phyloP scores from a whole-genome alignment of 2,329 filamentous ascomycete species.

The Phyllosticta citrichinensis region DNA sequence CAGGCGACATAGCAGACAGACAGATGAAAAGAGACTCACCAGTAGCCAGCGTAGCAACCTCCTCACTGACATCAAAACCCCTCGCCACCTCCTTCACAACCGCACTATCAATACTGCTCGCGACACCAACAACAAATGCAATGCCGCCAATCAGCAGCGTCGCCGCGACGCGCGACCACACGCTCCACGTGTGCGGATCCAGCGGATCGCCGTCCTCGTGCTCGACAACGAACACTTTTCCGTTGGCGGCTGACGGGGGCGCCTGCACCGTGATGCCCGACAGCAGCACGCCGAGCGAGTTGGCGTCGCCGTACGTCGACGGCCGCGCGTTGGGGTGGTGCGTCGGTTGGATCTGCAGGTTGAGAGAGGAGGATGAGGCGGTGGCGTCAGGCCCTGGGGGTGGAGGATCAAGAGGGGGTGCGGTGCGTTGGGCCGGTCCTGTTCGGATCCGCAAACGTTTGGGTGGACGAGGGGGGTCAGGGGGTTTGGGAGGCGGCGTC shows the following conservation, averaged over 20 bases:
- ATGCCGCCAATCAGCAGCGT: conserved; percentile 30
- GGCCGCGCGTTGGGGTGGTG: too few species aligned
- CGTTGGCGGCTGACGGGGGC: background rate
- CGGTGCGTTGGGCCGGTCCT: background rate
- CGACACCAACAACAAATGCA: conserved; percentile 41
- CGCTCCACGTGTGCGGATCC: conserved; percentile 31
- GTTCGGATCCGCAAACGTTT: background rate
- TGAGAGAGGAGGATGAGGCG: too few species aligned
- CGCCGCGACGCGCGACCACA: conserved; percentile 19
- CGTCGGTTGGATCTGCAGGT: too few species aligned
- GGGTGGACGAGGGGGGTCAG: background rate
- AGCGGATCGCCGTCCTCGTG: conserved; percentile 26
- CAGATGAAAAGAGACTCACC: background rate
- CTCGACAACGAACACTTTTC: conserved; percentile 27
- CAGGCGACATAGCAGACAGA: background rate
- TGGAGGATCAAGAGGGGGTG: conserved; percentile 1
- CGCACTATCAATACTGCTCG: conserved; percentile 44
- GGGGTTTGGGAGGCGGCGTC: background rate
- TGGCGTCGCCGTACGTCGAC: conserved; percentile 14
- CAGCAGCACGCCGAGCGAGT: conserved; percentile 22
- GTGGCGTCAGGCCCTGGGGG: background rate
- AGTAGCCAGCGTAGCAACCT: conserved; percentile 2
- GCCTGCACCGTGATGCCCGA: conserved; percentile 24
- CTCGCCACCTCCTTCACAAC: conserved; percentile 36
- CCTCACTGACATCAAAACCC: conserved; percentile 27